Conservation (phyloP, 2,329 filamentous ascomycete genomes). For the Fusarium tuaranense region DNA sequence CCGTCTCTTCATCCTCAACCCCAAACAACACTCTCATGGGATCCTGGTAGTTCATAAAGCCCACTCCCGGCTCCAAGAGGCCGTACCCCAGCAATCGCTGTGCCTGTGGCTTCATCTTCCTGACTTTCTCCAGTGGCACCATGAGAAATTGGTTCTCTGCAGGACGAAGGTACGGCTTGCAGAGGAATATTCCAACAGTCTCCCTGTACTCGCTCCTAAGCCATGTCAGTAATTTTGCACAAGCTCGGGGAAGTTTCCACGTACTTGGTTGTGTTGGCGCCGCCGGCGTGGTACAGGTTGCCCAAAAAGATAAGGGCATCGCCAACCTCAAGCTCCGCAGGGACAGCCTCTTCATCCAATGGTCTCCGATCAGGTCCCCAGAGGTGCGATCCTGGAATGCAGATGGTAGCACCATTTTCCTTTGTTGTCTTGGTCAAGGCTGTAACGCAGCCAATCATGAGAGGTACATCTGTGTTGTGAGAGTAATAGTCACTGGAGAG, state of each 20-base stretch:
- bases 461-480: slow-evolving; percentile 10
- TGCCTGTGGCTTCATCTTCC: slow-evolving; percentile 23
- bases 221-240: neutral
- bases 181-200: slow-evolving; percentile 29
- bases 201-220: slow-evolving; percentile 4
- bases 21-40: slow-evolving; percentile 27
- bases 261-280: slow-evolving; percentile 49
- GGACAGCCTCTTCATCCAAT: slow-evolving; percentile 51
- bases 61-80: slow-evolving; percentile 12
- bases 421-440: slow-evolving; percentile 54
- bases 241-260: neutral
- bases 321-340: slow-evolving; percentile 54
- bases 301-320: slow-evolving; percentile 55
- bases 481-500: slow-evolving; percentile 12
- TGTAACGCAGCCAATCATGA: slow-evolving; percentile 35
- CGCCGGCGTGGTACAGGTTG: slow-evolving; percentile 55
- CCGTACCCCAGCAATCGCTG: slow-evolving; percentile 25
- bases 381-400: slow-evolving; percentile 54
- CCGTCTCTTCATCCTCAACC: slow-evolving; percentile 26
- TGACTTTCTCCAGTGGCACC: slow-evolving; percentile 13
- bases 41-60: slow-evolving; percentile 32
- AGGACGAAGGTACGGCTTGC: slow-evolving; percentile 21
- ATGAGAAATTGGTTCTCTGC: slow-evolving; percentile 31
- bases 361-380: slow-evolving; percentile 54
- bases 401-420: slow-evolving; percentile 56